Evolutionary conservation across 2,329 filamentous ascomycete species (phyloP).

Genomic region (Pyrenochaeta sp.): DNA sequence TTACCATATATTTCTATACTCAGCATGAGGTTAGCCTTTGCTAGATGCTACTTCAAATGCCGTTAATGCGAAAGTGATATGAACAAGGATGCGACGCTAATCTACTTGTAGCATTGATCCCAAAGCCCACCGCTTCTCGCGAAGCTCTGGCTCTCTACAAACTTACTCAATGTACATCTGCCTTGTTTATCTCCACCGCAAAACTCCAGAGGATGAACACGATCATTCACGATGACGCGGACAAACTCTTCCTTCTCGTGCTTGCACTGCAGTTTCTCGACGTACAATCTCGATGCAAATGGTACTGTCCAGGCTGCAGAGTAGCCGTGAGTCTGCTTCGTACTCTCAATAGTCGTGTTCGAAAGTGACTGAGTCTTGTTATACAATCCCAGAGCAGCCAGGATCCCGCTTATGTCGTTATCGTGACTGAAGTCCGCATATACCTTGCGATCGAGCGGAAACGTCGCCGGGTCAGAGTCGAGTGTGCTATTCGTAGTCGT

Average conservation of each 20-base stretch:
- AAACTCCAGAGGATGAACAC: conserved; percentile 74
- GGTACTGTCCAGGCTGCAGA: conserved; percentile 82
- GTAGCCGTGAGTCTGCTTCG: conserved; percentile 69
- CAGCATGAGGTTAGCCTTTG: background rate
- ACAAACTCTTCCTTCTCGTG: conserved; percentile 73
- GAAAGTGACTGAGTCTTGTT: conserved; percentile 65
- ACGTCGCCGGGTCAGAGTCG: conserved; percentile 71
- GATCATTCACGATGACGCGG: conserved; percentile 82
- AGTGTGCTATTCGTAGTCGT: conserved; percentile 83
- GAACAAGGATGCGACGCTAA: background rate
- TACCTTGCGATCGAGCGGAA: conserved; percentile 71
- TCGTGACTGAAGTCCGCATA: conserved; percentile 95
- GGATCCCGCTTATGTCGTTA: conserved; percentile 82
- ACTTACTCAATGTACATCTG: conserved; percentile 73
- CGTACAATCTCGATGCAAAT: conserved; percentile 81
- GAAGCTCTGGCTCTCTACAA: conserved; percentile 79
- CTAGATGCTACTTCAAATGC: background rate
- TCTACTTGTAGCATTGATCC: conserved; percentile 64
- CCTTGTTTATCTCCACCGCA: conserved; percentile 77
- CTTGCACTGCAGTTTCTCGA: conserved; percentile 83
- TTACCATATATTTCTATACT: background rate
- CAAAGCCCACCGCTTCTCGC: conserved; percentile 76
- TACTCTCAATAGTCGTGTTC: conserved; percentile 57
- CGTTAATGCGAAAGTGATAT: background rate
- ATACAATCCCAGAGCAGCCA: conserved; percentile 80